Percentiles rank a stretch among this genome's conserved stretches.
Evolutionary conservation across 148 eudicot genomes (phyloP).

Genomic region (Camellia lanceoleosa): DNA sequence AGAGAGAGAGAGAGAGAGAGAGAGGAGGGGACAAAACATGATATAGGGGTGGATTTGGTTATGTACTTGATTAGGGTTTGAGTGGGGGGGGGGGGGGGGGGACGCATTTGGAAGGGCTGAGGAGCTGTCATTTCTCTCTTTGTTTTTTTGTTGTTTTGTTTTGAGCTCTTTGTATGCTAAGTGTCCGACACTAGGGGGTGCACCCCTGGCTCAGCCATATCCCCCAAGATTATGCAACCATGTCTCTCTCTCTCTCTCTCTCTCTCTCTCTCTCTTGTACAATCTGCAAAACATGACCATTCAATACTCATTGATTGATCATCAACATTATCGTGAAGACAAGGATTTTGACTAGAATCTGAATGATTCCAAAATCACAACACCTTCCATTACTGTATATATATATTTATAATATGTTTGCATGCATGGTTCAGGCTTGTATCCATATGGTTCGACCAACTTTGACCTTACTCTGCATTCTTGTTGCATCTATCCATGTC

Average conservation of each 20-base stretch:
- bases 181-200: constrained; percentile 29
- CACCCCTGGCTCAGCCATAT: constrained; percentile 20
- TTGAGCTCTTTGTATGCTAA: constrained; percentile 13
- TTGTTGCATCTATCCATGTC: too few relatives aligned
- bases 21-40: neutral
- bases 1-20: neutral
- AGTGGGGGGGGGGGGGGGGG: neutral
- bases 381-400: neutral
- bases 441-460: constrained; percentile 9
- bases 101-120: neutral
- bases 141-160: constrained; percentile 4
- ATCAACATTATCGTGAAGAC: neutral
- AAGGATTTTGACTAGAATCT: neutral
- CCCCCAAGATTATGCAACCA: constrained; percentile 10
- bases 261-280: neutral
- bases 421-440: neutral
- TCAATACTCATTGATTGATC: neutral
- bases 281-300: neutral
- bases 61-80: neutral
- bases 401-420: too few relatives aligned
- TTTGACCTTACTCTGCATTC: neutral
- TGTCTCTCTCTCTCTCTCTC: constrained; percentile 5
- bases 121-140: constrained; percentile 25
- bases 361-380: neutral
- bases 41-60: neutral